A percentile compares a stretch with the other conserved stretches of the same genome.
Conservation (phyloP, 345 rosid genomes). For the Citrus reticulata region DNA sequence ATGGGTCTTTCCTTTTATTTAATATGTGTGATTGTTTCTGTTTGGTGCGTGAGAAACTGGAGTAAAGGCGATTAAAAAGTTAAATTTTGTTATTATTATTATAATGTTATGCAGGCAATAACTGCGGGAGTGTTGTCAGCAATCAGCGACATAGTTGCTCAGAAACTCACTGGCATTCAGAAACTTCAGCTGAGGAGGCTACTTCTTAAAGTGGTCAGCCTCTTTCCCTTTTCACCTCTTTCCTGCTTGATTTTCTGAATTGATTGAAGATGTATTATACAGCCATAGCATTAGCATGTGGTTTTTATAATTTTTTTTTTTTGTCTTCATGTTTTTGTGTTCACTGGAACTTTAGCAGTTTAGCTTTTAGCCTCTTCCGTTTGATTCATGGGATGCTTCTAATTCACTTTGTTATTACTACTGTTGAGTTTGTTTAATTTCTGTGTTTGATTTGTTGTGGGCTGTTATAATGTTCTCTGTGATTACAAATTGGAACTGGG, state of each 20-base stretch:
- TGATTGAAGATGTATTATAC: not conserved
- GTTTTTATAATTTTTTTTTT: not conserved
- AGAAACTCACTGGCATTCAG: conserved; percentile 82
- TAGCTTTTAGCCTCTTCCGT: not conserved
- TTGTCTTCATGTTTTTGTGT: not conserved
- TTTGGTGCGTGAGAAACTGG: conserved; percentile 3
- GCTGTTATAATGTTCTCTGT: not conserved
- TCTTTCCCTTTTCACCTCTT: not conserved
- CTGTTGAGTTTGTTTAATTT: not conserved
- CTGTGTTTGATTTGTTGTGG: not conserved
- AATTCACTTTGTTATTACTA: not conserved
- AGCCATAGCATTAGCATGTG: not conserved
- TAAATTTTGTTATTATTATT: too few relatives aligned
- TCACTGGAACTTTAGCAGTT: not conserved
- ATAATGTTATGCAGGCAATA: conserved; percentile 46
- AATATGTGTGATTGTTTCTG: not conserved
- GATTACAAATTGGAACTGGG: not conserved
- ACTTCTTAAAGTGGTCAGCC: conserved; percentile 77
- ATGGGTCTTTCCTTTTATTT: conserved; percentile 6
- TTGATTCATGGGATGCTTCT: not conserved
- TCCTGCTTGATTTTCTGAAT: not conserved
- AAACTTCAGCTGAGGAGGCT: conserved; percentile 76
- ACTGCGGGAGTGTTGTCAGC: conserved; percentile 82
- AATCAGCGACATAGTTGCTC: conserved; percentile 63
- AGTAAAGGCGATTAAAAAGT: not conserved